A percentile compares a stretch with the other conserved stretches of the same genome.
Conservation (phyloP, 2,329 filamentous ascomycete genomes). For the Aspergillus luchuensis region DNA sequence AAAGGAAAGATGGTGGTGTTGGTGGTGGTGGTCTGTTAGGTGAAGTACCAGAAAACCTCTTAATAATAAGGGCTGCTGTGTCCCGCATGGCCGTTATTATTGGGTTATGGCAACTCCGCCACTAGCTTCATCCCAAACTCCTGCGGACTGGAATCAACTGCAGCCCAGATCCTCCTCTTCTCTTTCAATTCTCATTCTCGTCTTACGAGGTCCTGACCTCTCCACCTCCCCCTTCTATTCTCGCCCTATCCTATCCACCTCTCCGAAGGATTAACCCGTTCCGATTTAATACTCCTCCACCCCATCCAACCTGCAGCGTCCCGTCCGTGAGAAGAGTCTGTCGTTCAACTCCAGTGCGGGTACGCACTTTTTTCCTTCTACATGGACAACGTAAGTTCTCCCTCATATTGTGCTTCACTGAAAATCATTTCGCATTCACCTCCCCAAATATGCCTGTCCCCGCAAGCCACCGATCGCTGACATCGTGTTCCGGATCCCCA, state of each 20-base stretch:
- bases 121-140: conserved; percentile 24
- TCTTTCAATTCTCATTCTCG: conserved; percentile 5
- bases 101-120: conserved; percentile 28
- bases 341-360: conserved; percentile 33
- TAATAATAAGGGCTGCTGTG: conserved; percentile 22
- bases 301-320: conserved; percentile 11
- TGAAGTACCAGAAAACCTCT: not conserved
- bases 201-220: conserved; percentile 28
- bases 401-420: conserved; percentile 1
- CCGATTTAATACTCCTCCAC: not conserved
- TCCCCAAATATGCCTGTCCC: not conserved
- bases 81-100: conserved; percentile 25
- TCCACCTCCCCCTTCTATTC: conserved; percentile 20
- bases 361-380: conserved; percentile 37
- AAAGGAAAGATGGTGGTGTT: not conserved
- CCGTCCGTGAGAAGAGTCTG: conserved; percentile 26
- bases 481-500: conserved; percentile 19
- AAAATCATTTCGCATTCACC: not conserved
- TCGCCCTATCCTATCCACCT: conserved; percentile 3
- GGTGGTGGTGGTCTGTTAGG: not conserved
- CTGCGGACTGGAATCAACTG: conserved; percentile 23
- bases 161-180: conserved; percentile 12
- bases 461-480: conserved; percentile 8
- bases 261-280: conserved; percentile 2
- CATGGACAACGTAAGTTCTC: conserved; percentile 49